Base-by-base conservation (phyloP, 768 basidiomycete species). In the Mycena pura region DNA sequence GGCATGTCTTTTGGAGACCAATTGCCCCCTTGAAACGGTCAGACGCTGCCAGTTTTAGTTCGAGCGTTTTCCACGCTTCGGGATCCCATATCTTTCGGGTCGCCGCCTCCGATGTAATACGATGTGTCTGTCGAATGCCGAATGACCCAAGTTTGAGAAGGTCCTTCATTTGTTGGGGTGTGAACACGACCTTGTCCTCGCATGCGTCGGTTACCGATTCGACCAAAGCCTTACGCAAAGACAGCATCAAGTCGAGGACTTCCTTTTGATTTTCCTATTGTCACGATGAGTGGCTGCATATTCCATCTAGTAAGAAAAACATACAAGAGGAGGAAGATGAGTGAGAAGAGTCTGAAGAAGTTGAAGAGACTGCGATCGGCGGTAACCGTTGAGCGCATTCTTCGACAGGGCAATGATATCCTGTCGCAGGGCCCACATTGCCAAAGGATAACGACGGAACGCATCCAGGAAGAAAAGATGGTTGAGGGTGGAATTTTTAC, bases 401-500 rank as follows among this genome's bases (percentile, higher is more conserved):
- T 71, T 75, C 1, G 84, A 79, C 8, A 86, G 74, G 17, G 81
- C 78, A 34, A 93, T 64, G n/a, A 96, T 71, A 55, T 84, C 80
- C 17, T 79, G 72, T 10, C 88, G 84, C 21, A 95, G 73, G 32
- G 65, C 71, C 91, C 93, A 95, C 19, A 84, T 91, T 14, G 81
- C 75, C 4, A 72, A 56, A 0, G 92, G 87, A 73, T 84, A 84
- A 36, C 91, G 86, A 19, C 82, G 82, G 60, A 91, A 79, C 70
- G 91, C 91, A 53, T 93, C 91, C 45, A 86, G 80, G 79, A 98
- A 90, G 78, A 95, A 95, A 44, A 72, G 75, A 5, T 84, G 72
- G 67, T 90, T 89, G 43, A 96, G 80, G 27, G 84, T 79, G 3
- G 93, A 95, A 41, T 86, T 84, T 77, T 96, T 97, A 59, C 92